Percentiles rank a stretch among this genome's conserved stretches.
Evolutionary conservation across 257 asterid genomes (phyloP).

Genomic region (Gentiana dahurica): DNA sequence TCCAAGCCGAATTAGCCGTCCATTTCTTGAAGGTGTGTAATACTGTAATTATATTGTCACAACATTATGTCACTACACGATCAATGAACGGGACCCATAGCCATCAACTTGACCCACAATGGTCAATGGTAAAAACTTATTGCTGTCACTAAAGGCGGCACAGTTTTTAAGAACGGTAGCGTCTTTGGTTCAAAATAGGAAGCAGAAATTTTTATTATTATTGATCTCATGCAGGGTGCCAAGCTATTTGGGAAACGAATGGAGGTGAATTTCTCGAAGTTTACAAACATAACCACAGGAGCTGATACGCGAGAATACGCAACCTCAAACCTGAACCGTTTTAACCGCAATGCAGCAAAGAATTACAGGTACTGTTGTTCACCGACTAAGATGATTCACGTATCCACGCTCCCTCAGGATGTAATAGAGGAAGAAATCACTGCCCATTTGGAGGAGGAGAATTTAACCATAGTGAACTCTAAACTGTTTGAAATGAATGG

Average conservation of each 20-base stretch:
- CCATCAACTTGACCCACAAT: too few species aligned
- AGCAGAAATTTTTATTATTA: too few species aligned
- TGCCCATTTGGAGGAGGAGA: slow-evolving; percentile 63
- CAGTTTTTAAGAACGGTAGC: too few species aligned
- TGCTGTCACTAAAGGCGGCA: too few species aligned
- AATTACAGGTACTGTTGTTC: slow-evolving; percentile 94
- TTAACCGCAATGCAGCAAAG: slow-evolving; percentile 90
- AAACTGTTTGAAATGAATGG: slow-evolving; percentile 94
- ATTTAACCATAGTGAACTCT: slow-evolving; percentile 51
- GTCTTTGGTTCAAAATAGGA: too few species aligned
- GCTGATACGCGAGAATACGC: slow-evolving; percentile 88
- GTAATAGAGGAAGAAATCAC: slow-evolving; percentile 68
- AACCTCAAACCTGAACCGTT: slow-evolving; percentile 91
- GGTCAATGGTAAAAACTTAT: too few species aligned
- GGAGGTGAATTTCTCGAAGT: slow-evolving; percentile 91
- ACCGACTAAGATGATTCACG: slow-evolving; percentile 93
- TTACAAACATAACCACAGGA: slow-evolving; percentile 75
- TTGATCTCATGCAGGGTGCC: slow-evolving; percentile 45
- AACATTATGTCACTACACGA: too few species aligned
- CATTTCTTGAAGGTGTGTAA: slow-evolving; percentile 77
- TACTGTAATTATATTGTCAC: too few species aligned
- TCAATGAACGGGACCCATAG: too few species aligned
- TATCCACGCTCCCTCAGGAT: slow-evolving; percentile 85
- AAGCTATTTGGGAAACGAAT: slow-evolving; percentile 77
- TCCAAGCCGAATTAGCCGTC: slow-evolving; percentile 97